phyloP scores from a whole-genome alignment of 371 early-diverging fungal genomes.

The Apophysomyces sp. region DNA sequence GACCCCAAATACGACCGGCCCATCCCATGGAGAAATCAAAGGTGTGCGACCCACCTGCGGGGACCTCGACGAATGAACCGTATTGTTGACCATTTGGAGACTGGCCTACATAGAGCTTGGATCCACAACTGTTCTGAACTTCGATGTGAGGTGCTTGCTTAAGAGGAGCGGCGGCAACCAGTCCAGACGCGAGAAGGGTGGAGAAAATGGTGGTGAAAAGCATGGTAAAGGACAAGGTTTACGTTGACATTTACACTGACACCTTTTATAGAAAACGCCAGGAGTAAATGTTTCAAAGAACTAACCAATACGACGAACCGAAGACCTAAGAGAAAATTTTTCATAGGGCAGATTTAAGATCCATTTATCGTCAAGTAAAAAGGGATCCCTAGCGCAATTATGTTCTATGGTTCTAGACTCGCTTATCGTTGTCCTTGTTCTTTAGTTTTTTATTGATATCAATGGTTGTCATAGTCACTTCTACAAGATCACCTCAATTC shows the following conservation, averaged over 20 bases:
- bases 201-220: conserved; percentile 4
- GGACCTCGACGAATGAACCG: conserved; percentile 9
- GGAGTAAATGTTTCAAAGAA: neutral
- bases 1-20: conserved; percentile 46
- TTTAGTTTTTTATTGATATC: too few relatives aligned
- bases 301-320: neutral
- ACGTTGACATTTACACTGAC: neutral
- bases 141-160: neutral
- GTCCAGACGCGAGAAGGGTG: neutral
- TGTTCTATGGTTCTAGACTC: too few relatives aligned
- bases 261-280: neutral
- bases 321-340: neutral
- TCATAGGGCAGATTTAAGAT: neutral
- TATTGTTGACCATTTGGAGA: conserved; percentile 13
- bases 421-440: too few relatives aligned
- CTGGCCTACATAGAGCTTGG: conserved; percentile 12
- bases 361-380: neutral
- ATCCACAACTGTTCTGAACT: conserved; percentile 16
- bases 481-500: too few relatives aligned
- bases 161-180: conserved; percentile 8
- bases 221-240: neutral
- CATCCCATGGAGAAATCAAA: conserved; percentile 19
- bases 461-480: too few relatives aligned
- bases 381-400: neutral
- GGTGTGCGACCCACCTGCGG: conserved; percentile 11